These are phyloP conservation scores for Vaccinium vitisidaea DNA, from an alignment of 148 eudicot genomes.

Conservation along the genomic window DNA sequence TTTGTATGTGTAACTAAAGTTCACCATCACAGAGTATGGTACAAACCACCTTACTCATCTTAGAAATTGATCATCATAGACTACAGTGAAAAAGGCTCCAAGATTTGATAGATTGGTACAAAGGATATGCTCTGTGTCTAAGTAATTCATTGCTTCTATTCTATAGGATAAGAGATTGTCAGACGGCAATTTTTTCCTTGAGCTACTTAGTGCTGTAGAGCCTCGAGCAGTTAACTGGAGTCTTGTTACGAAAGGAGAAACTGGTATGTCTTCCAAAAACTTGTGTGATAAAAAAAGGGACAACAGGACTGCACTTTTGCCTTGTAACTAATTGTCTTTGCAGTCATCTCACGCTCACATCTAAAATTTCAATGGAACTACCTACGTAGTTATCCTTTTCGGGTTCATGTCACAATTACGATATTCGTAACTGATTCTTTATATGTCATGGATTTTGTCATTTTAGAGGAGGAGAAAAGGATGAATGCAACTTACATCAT, in stretches of 20 bases:
- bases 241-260: constrained; percentile 92
- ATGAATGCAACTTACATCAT: constrained; percentile 98
- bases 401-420: neutral
- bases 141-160: neutral
- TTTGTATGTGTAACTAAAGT: too few relatives aligned
- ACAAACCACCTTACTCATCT: neutral
- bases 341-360: neutral
- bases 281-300: neutral
- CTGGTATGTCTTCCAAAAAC: constrained; percentile 45
- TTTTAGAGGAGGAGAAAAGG: constrained; percentile 89
- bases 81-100: neutral
- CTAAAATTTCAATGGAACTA: neutral
- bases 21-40: too few relatives aligned
- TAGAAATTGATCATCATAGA: neutral
- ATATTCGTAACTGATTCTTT: constrained; percentile 1
- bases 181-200: constrained; percentile 84
- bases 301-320: neutral
- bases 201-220: constrained; percentile 91
- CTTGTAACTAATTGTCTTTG: neutral
- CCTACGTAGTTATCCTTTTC: neutral
- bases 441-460: neutral
- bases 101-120: neutral
- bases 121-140: neutral
- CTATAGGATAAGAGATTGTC: constrained; percentile 89
- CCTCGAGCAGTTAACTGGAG: constrained; percentile 97